Evolutionary conservation across 805 yeast species (phyloP).

Genomic region (Candida schatavii): DNA sequence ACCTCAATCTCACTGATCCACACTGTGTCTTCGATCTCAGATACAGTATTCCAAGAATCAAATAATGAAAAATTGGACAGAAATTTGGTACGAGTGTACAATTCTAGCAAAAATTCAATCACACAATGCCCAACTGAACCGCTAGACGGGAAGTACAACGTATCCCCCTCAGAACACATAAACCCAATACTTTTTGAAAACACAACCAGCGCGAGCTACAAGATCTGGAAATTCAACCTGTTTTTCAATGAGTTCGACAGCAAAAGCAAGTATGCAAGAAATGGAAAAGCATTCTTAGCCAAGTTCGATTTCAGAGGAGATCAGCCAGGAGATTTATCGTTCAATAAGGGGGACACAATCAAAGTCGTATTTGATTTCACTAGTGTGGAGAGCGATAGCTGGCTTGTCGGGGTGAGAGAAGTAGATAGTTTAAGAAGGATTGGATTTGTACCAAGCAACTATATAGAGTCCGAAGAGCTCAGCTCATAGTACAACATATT

Average conservation of each 20-base stretch:
- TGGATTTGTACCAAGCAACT: slow-evolving; percentile 38
- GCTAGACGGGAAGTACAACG: slow-evolving; percentile 7
- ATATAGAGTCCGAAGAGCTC: too few relatives aligned
- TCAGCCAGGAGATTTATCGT: slow-evolving; percentile 37
- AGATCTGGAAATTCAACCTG: slow-evolving; percentile 20
- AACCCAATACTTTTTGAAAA: slow-evolving; percentile 11
- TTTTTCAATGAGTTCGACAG: slow-evolving; percentile 20
- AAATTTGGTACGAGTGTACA: slow-evolving; percentile 26
- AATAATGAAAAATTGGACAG: slow-evolving; percentile 17
- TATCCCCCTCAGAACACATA: slow-evolving; percentile 5
- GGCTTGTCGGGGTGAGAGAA: slow-evolving; percentile 31
- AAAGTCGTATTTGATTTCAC: slow-evolving; percentile 34
- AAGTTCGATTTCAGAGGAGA: slow-evolving; percentile 27
- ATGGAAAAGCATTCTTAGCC: slow-evolving; percentile 13
- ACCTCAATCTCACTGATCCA: slow-evolving; percentile 11
- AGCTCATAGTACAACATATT: too few relatives aligned
- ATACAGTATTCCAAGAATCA: slow-evolving; percentile 13
- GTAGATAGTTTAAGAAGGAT: slow-evolving; percentile 17
- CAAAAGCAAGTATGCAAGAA: not conserved
- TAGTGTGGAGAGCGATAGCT: slow-evolving; percentile 19
- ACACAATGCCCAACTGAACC: slow-evolving; percentile 25
- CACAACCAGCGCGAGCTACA: slow-evolving; percentile 22
- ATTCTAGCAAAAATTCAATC: slow-evolving; percentile 33
- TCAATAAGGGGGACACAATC: slow-evolving; percentile 29
- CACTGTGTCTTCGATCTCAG: slow-evolving; percentile 16